Base-by-base conservation (phyloP, 768 basidiomycete species). In the Naematelia encephala region DNA sequence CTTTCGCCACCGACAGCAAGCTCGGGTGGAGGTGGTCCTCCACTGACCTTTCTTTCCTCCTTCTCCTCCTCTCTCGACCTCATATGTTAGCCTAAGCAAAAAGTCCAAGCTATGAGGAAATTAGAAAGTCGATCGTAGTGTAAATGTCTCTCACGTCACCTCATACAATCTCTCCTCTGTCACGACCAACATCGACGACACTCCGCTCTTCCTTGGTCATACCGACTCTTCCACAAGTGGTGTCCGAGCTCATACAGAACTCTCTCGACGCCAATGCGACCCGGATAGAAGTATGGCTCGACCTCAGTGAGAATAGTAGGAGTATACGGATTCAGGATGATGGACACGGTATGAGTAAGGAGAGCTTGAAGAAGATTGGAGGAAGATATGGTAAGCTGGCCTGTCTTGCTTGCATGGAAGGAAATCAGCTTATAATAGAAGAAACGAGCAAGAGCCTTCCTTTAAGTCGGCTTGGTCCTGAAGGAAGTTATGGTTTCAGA, bases 181-280 rank as follows among this genome's bases (percentile, higher is more conserved):
- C 87, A 46, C 73, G 69, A 16, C 78, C 65, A 0, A 89, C 89
- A 4, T 85, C 84, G 46, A 80, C 84, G 21, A 85, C 81, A 66
- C 80, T 98, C 46, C 85, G 93, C 44, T 92, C 91, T 1, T 84
- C 89, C 0, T 84, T 90, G 68, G 86, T 93, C 62, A 78, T 98
- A 59, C 90, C 90, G 0, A 88, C 90, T 4, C 72, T 96, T 25
- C 81, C 87, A 5, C 85, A 88, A 71, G 80, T 93, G 57, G 80
- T 93, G 21, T 86, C 86, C 1, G 91, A 97, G 76, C 84, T 98
- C 30, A 75, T 92, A 11, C 92, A 93, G 74, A 98, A 98, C 74
- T 82, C 90, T 2, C 80, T 97, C 8, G 94, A 98, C 67, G 90
- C 93, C 1, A 81, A 81, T 26, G 85, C 91, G 0, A 80, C 76